Conservation (phyloP, 257 asterid species). For the Forsythia suspensa region DNA sequence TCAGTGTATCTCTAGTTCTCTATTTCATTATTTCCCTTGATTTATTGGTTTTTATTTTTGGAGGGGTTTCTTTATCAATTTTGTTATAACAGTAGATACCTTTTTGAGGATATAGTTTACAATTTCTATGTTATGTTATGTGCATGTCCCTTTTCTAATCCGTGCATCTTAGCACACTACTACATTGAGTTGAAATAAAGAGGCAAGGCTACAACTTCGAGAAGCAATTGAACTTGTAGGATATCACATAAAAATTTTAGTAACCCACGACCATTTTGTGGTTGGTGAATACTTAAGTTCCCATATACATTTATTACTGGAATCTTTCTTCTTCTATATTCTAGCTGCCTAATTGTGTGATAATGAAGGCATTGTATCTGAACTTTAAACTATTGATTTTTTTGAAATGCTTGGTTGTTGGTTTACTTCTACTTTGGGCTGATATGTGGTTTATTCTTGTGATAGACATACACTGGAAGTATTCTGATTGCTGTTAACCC, state of each 20-base stretch:
- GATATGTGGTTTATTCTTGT: constrained; percentile 27
- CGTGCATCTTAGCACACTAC: background rate
- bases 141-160: background rate
- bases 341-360: background rate
- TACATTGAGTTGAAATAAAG: background rate
- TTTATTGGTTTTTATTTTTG: too few relatives aligned
- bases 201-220: background rate
- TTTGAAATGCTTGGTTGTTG: constrained; percentile 2
- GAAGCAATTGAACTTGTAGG: background rate
- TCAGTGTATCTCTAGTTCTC: background rate
- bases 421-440: constrained; percentile 22
- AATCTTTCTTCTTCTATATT: background rate
- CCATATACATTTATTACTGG: background rate
- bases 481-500: constrained; percentile 96
- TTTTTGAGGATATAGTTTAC: background rate
- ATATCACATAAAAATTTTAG: background rate
- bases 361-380: background rate
- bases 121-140: background rate
- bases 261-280: background rate
- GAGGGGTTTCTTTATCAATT: background rate
- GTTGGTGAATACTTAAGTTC: background rate
- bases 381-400: background rate
- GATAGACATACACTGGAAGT: constrained; percentile 95
- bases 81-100: background rate
- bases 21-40: too few relatives aligned